A percentile compares a stretch with the other conserved stretches of the same genome.
Evolutionary conservation across 1,139 yeast species (phyloP).

Genomic region (Hemisphaericaspora xylanilytica): DNA sequence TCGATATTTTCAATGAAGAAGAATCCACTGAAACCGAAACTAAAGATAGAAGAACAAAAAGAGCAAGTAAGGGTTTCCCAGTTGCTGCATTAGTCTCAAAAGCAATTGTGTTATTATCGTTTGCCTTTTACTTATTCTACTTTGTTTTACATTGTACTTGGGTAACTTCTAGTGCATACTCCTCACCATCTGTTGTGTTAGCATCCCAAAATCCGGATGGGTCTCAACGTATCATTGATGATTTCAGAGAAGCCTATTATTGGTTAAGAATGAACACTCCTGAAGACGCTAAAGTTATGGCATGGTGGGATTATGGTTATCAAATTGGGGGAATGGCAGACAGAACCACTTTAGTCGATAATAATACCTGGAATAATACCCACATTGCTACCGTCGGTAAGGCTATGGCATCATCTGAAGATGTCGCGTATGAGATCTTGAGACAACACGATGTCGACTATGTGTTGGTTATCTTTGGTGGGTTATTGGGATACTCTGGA

Average conservation of each 20-base stretch:
- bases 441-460: constrained; percentile 94
- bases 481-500: constrained; percentile 89
- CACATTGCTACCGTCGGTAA: constrained; percentile 99
- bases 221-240: constrained; percentile 81
- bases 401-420: constrained; percentile 92
- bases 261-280: constrained; percentile 98
- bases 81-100: constrained; percentile 52
- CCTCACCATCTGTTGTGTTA: constrained; percentile 96
- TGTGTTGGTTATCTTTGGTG: constrained; percentile 91
- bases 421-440: constrained; percentile 82
- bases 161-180: constrained; percentile 95
- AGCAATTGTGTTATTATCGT: constrained; percentile 63
- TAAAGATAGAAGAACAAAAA: constrained; percentile 9
- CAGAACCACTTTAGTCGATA: constrained; percentile 95
- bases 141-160: constrained; percentile 96
- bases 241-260: constrained; percentile 97
- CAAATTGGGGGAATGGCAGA: constrained; percentile 99
- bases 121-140: constrained; percentile 69
- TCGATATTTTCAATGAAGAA: constrained; percentile 34
- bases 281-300: constrained; percentile 93
- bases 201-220: constrained; percentile 88
- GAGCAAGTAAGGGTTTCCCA: constrained; percentile 18
- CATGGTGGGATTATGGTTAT: constrained; percentile 99
- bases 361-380: constrained; percentile 99
- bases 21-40: constrained; percentile 8